Conservation (phyloP, 805 yeast genomes). For the Saccharomycopsis olivae region DNA sequence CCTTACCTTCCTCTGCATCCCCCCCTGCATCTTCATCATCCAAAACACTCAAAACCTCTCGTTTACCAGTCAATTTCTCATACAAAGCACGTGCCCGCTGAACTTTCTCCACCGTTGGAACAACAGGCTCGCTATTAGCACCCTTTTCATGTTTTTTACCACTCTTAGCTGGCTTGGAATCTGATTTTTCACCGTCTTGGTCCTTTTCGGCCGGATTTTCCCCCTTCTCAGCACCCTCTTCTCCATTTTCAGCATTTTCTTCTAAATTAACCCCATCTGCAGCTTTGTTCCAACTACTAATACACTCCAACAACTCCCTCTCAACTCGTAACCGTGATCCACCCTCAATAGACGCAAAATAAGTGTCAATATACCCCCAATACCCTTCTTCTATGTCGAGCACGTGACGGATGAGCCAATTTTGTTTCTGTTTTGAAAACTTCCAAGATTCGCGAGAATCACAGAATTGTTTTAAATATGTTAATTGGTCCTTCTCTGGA, state of each 20-base stretch:
- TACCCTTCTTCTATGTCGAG: slow-evolving; percentile 42
- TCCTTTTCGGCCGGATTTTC: slow-evolving; percentile 15
- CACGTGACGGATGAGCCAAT: slow-evolving; percentile 67
- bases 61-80: no score
- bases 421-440: slow-evolving; percentile 78
- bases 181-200: slow-evolving; percentile 14
- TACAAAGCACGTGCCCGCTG: no score
- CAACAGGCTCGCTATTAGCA: background rate
- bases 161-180: slow-evolving; percentile 17
- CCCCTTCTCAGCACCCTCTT: slow-evolving; percentile 19
- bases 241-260: slow-evolving; percentile 19
- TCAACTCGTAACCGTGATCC: slow-evolving; percentile 52
- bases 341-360: slow-evolving; percentile 57
- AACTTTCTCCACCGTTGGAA: slow-evolving; percentile 28
- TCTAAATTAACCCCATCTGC: slow-evolving; percentile 11
- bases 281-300: slow-evolving; percentile 45
- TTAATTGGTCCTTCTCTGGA: slow-evolving; percentile 67
- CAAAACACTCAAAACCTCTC: background rate
- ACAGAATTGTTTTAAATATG: slow-evolving; percentile 47
- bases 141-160: slow-evolving; percentile 9
- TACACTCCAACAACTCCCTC: slow-evolving; percentile 35
- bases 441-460: slow-evolving; percentile 60
- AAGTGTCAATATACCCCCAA: slow-evolving; percentile 37
- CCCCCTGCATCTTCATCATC: slow-evolving; percentile 5
- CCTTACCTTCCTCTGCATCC: slow-evolving; percentile 15